These are phyloP conservation scores for Bertia moriformis DNA, from an alignment of 2,329 filamentous ascomycete genomes.

Conservation along the genomic window DNA sequence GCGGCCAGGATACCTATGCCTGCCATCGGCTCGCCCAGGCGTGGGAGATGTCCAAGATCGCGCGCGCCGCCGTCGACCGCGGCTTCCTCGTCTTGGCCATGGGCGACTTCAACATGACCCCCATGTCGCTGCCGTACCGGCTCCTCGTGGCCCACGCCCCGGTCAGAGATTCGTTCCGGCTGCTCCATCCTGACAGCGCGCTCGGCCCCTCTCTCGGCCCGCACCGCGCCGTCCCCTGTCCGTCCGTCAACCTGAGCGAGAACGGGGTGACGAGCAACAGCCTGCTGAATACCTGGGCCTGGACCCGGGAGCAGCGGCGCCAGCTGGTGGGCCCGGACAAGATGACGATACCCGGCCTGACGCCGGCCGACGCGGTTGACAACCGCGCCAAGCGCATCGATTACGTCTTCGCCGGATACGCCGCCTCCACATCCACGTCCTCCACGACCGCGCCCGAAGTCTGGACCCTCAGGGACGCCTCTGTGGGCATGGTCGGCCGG, in stretches of 20 bases:
- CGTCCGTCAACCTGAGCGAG: conserved; percentile 59
- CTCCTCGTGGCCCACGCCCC: conserved; percentile 67
- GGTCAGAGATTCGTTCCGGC: conserved; percentile 71
- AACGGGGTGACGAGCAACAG: conserved; percentile 84
- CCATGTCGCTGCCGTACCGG: conserved; percentile 67
- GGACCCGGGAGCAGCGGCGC: conserved; percentile 52
- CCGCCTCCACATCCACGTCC: conserved; percentile 14
- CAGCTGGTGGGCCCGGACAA: conserved; percentile 54
- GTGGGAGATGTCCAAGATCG: conserved; percentile 85
- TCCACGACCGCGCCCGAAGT: too few species aligned
- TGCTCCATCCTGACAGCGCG: conserved; percentile 70
- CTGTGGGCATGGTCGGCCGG: conserved; percentile 67
- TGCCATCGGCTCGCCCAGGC: conserved; percentile 88
- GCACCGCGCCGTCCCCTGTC: conserved; percentile 65
- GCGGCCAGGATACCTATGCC: conserved; percentile 70
- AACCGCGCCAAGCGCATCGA: conserved; percentile 71
- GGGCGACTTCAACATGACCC: conserved; percentile 96
- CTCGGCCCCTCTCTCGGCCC: too few species aligned
- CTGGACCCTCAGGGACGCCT: conserved; percentile 61
- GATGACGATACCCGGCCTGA: conserved; percentile 34
- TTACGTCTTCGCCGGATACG: conserved; percentile 73
- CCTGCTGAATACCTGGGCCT: conserved; percentile 83
- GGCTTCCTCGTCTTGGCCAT: conserved; percentile 74
- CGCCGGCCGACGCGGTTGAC: conserved; percentile 55
- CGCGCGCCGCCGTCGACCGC: conserved; percentile 64